phyloP scores from a whole-genome alignment of 345 rosid species.

The Populus davidiana region DNA sequence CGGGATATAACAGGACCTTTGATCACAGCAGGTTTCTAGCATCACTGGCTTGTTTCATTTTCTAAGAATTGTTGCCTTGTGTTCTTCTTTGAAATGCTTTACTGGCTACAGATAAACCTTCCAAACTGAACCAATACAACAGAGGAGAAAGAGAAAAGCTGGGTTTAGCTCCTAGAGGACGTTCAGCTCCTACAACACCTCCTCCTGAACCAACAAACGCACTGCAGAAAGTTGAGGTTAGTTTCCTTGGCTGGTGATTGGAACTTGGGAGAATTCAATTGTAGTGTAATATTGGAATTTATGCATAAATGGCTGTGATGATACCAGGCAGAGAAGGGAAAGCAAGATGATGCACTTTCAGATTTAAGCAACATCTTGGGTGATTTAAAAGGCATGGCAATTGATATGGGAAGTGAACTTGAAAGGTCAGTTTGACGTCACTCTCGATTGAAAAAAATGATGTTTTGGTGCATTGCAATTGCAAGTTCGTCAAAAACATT shows the following conservation, averaged over 20 bases:
- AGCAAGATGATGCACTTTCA: constrained; percentile 30
- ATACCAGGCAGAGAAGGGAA: constrained; percentile 29
- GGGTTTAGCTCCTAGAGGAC: constrained; percentile 16
- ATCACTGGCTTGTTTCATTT: background rate
- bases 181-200: constrained; percentile 25
- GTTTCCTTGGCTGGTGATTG: background rate
- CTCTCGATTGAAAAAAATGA: background rate
- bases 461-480: background rate
- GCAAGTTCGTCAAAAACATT: background rate
- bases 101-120: constrained; percentile 18
- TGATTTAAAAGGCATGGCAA: constrained; percentile 31
- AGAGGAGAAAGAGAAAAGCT: constrained; percentile 24
- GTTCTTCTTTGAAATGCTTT: background rate
- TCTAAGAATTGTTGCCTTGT: background rate
- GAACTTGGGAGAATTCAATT: background rate
- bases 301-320: background rate
- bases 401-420: constrained; percentile 32
- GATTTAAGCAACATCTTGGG: constrained; percentile 31
- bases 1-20: constrained; percentile 24
- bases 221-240: constrained; percentile 31
- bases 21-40: constrained; percentile 22
- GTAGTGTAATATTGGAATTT: background rate
- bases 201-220: constrained; percentile 21
- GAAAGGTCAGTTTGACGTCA: constrained; percentile 18
- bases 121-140: constrained; percentile 6